phyloP scores from a whole-genome alignment of 2,329 filamentous ascomycete genomes.

The Hysterium pulicare region DNA sequence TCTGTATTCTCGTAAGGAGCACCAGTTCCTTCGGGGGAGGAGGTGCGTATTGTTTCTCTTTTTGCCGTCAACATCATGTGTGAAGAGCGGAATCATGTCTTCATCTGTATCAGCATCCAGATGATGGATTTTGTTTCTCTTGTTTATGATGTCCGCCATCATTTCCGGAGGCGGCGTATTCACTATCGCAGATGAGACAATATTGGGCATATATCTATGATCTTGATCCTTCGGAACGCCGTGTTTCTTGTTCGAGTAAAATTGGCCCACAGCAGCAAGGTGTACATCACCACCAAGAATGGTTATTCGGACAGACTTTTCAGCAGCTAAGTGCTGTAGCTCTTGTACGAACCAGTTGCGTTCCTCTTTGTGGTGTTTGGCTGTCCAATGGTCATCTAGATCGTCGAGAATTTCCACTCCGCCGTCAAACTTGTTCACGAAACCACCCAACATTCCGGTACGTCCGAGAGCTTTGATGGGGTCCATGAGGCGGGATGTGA shows the following conservation, averaged over 20 bases:
- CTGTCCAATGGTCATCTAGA: constrained; percentile 95
- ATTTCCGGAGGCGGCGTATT: constrained; percentile 86
- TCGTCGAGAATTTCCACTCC: constrained; percentile 90
- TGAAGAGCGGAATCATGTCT: constrained; percentile 92
- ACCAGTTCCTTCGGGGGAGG: constrained; percentile 91
- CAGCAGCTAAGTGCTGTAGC: constrained; percentile 86
- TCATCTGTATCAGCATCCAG: constrained; percentile 76
- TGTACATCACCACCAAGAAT: constrained; percentile 94
- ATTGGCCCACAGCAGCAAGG: constrained; percentile 86
- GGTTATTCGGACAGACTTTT: constrained; percentile 87
- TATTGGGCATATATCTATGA: constrained; percentile 93
- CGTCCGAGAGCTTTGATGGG: constrained; percentile 86
- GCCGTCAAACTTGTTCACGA: constrained; percentile 86
- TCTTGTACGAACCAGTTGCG: constrained; percentile 84
- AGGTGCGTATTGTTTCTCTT: constrained; percentile 86
- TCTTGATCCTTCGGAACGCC: constrained; percentile 83
- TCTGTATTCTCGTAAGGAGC: constrained; percentile 79
- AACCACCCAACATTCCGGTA: constrained; percentile 71
- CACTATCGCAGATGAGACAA: constrained; percentile 90
- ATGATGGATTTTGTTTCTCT: constrained; percentile 74
- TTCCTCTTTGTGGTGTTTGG: constrained; percentile 89
- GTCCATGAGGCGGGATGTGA: constrained; percentile 82
- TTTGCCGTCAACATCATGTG: constrained; percentile 83
- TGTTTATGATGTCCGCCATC: constrained; percentile 88
- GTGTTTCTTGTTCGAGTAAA: constrained; percentile 87